Conservation (phyloP, 768 basidiomycete species). For the Lactifluus echinatus region DNA sequence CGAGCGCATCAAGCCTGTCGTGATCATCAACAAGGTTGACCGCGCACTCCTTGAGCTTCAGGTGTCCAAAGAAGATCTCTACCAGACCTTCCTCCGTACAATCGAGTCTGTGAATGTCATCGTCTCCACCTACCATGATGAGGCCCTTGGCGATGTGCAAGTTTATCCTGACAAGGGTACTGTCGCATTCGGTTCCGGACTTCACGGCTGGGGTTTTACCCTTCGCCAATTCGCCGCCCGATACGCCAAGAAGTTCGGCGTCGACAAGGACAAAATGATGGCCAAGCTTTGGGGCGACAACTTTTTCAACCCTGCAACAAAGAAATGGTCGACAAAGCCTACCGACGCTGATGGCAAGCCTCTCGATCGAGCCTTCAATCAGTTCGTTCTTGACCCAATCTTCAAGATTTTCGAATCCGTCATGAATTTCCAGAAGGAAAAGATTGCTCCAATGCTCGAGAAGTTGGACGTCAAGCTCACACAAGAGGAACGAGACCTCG, state of each 20-base stretch:
- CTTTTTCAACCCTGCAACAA: conserved; percentile 94
- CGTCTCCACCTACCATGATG: conserved; percentile 94
- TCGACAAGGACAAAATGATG: conserved; percentile 99
- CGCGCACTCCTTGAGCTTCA: conserved; percentile 98
- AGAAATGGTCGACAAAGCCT: conserved; percentile 87
- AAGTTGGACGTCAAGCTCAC: conserved; percentile 93
- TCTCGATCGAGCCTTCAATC: conserved; percentile 98
- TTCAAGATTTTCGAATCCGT: conserved; percentile 97
- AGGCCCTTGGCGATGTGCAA: conserved; percentile 92
- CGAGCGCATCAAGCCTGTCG: conserved; percentile 99
- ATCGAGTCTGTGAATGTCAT: conserved; percentile 98
- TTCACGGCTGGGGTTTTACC: conserved; percentile 99
- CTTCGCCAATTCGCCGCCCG: conserved; percentile 93
- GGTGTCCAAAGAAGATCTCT: conserved; percentile 92
- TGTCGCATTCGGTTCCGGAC: conserved; percentile 97
- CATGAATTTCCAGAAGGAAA: conserved; percentile 99
- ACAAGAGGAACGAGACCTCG: conserved; percentile 83
- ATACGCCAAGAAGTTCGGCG: conserved; percentile 98
- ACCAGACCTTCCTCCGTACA: conserved; percentile 95
- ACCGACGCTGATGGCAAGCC: conserved; percentile 72
- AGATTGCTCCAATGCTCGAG: conserved; percentile 74
- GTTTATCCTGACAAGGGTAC: conserved; percentile 98
- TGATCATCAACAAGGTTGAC: conserved; percentile 99
- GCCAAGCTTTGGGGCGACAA: conserved; percentile 97
- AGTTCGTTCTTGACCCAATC: conserved; percentile 98